Evolutionary conservation across 1,284 basidiomycete species (phyloP).

Genomic region (Moniliophthora roreri): DNA sequence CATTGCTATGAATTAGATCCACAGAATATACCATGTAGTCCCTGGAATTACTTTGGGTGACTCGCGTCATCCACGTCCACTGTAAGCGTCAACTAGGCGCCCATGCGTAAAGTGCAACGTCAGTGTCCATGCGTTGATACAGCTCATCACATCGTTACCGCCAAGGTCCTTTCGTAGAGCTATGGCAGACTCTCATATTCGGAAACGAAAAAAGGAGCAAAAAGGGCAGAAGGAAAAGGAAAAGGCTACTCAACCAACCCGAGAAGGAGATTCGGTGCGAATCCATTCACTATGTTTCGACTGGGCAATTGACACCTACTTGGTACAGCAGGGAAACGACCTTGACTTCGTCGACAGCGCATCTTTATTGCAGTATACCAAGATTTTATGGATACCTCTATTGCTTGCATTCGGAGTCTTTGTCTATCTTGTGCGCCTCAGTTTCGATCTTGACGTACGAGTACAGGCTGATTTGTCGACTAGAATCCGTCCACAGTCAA

Average conservation of each 20-base stretch:
- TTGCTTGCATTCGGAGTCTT: conserved; percentile 14
- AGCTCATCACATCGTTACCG: no score
- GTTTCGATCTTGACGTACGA: not conserved
- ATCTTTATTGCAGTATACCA: conserved; percentile 14
- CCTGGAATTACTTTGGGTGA: no score
- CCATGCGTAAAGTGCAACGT: no score
- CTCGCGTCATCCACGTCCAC: no score
- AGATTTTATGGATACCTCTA: conserved; percentile 18
- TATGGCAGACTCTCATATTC: not conserved
- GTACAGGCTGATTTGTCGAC: not conserved
- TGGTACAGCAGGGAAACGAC: not conserved
- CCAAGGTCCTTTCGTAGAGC: no score
- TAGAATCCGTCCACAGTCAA: conserved; percentile 21
- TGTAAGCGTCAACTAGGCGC: no score
- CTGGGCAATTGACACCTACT: no score
- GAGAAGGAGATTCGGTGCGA: not conserved
- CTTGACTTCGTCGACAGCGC: conserved; percentile 10
- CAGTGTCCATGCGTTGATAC: no score
- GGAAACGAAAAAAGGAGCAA: not conserved
- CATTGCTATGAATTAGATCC: no score
- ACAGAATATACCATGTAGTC: no score
- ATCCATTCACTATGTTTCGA: no score
- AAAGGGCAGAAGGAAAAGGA: not conserved
- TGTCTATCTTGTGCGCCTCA: conserved; percentile 13
- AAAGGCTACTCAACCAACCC: not conserved